phyloP scores from a whole-genome alignment of 192 early-diverging fungal genomes.

The Coemansia sp. region DNA sequence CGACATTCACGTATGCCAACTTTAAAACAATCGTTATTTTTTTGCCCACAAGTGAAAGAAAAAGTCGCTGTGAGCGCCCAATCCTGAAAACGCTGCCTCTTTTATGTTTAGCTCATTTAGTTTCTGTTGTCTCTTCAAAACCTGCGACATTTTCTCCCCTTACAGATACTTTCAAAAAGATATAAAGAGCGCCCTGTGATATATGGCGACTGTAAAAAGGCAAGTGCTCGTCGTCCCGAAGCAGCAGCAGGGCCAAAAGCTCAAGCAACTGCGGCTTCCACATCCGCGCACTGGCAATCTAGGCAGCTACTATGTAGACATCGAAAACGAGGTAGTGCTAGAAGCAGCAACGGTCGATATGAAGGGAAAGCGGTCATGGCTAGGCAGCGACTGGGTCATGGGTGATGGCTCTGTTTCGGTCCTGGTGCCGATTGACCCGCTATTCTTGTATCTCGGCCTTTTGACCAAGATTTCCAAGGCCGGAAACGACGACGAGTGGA shows the following conservation, averaged over 20 bases:
- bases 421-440: constrained; percentile 33
- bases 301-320: constrained; percentile 37
- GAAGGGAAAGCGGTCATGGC: constrained; percentile 40
- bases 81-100: not conserved
- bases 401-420: constrained; percentile 23
- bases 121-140: too few relatives aligned
- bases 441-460: constrained; percentile 36
- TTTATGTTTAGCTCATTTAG: too few relatives aligned
- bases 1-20: too few relatives aligned
- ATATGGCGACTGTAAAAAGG: not conserved
- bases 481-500: constrained; percentile 21
- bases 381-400: constrained; percentile 24
- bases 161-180: too few relatives aligned
- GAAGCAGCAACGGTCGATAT: constrained; percentile 33
- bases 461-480: constrained; percentile 18
- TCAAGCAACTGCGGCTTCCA: constrained; percentile 35
- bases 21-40: not conserved
- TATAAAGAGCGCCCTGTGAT: not conserved
- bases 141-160: too few relatives aligned
- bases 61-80: not conserved
- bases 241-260: constrained; percentile 12
- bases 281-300: constrained; percentile 21
- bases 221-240: constrained; percentile 23
- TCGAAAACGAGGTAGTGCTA: constrained; percentile 15
- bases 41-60: not conserved